phyloP scores from a whole-genome alignment of 2,329 filamentous ascomycete species.

The Talaromyces sp. region DNA sequence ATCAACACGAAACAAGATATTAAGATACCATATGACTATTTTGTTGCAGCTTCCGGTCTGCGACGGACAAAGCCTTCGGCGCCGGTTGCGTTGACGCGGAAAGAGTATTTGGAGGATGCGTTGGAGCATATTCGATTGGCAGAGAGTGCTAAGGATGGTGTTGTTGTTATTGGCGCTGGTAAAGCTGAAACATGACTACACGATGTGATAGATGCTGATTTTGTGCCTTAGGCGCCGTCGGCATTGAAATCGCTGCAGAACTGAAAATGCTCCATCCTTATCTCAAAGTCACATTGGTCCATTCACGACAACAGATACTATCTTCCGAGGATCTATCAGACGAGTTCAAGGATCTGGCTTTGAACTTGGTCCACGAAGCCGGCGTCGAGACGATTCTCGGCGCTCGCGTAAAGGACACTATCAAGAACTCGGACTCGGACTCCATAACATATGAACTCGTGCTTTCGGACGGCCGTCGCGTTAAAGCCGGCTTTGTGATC shows the following conservation, averaged over 20 bases:
- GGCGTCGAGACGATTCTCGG: conserved; percentile 66
- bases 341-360: conserved; percentile 63
- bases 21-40: conserved; percentile 63
- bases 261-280: conserved; percentile 66
- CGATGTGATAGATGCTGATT: conserved; percentile 20
- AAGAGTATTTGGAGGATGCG: conserved; percentile 64
- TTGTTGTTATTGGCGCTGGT: conserved; percentile 73
- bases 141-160: conserved; percentile 54
- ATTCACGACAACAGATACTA: conserved; percentile 68
- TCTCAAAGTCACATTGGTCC: conserved; percentile 68
- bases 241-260: conserved; percentile 79
- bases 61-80: conserved; percentile 70
- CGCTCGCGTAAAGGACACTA: conserved; percentile 53
- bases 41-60: conserved; percentile 70
- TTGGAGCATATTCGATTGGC: conserved; percentile 59
- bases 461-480: conserved; percentile 59
- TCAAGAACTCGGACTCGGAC: conserved; percentile 28
- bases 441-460: conserved; percentile 45
- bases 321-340: conserved; percentile 71
- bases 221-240: conserved; percentile 61
- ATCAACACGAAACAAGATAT: not conserved
- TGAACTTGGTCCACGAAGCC: conserved; percentile 58
- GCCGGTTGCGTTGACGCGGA: conserved; percentile 62
- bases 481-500: conserved; percentile 65
- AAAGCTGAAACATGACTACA: not conserved